Percentiles rank a stretch among this genome's conserved stretches.
phyloP scores from a whole-genome alignment of 2,329 filamentous ascomycete genomes.

The Lecanosticta acicola region DNA sequence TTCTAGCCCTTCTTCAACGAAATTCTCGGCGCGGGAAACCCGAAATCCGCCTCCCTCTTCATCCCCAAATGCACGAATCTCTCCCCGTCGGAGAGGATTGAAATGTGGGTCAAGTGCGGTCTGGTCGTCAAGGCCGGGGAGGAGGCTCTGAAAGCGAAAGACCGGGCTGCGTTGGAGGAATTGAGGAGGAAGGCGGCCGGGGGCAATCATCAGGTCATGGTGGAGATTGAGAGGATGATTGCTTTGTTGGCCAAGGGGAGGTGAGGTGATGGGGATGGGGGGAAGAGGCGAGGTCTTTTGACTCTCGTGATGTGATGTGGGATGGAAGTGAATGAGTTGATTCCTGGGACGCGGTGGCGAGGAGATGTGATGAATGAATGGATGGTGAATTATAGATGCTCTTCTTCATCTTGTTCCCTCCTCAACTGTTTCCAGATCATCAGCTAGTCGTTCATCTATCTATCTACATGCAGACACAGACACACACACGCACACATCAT shows the following conservation, averaged over 20 bases:
- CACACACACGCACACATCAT: too few species aligned
- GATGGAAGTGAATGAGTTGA: too few species aligned
- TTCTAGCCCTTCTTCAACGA: slow-evolving; percentile 86
- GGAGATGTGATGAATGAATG: background rate
- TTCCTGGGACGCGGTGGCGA: too few species aligned
- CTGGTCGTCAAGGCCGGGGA: slow-evolving; percentile 83
- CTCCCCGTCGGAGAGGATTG: slow-evolving; percentile 62
- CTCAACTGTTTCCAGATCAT: too few species aligned
- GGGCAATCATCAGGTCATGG: slow-evolving; percentile 57
- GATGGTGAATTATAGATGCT: background rate
- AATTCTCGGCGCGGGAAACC: slow-evolving; percentile 80
- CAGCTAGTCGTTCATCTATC: too few species aligned
- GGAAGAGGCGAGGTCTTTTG: too few species aligned
- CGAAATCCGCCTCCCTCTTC: slow-evolving; percentile 75
- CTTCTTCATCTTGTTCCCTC: background rate
- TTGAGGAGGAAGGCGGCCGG: slow-evolving; percentile 69
- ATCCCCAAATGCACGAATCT: slow-evolving; percentile 79
- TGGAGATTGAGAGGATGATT: slow-evolving; percentile 78
- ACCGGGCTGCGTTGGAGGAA: slow-evolving; percentile 67
- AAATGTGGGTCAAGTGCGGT: slow-evolving; percentile 96
- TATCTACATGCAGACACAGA: too few species aligned
- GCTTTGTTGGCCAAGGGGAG: slow-evolving; percentile 40
- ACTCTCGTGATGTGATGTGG: too few species aligned
- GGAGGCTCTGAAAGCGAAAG: slow-evolving; percentile 78
- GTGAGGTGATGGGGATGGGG: too few species aligned